These are phyloP conservation scores for Hemileccinum impolitum DNA, from an alignment of 768 basidiomycete species.

Conservation along the genomic window DNA sequence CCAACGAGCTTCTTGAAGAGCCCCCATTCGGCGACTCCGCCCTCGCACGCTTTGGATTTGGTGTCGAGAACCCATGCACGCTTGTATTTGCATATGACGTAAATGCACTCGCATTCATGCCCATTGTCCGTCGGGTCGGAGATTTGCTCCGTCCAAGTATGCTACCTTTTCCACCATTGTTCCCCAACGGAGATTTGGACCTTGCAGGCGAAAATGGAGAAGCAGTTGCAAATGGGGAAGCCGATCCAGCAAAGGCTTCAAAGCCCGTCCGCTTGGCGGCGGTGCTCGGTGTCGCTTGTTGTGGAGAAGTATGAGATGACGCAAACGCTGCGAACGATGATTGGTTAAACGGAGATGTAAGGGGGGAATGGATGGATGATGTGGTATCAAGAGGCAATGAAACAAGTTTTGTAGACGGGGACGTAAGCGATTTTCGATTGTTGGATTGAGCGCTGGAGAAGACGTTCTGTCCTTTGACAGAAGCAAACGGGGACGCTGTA, in stretches of 20 bases:
- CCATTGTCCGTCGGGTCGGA: slow-evolving; percentile 43
- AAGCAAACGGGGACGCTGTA: slow-evolving; percentile 67
- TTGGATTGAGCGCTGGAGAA: slow-evolving; percentile 29
- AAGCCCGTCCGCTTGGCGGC: slow-evolving; percentile 53
- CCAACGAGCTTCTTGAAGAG: slow-evolving; percentile 44
- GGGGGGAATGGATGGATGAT: slow-evolving; percentile 14
- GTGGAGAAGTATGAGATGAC: slow-evolving; percentile 14
- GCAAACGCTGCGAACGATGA: slow-evolving; percentile 21
- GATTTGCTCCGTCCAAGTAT: slow-evolving; percentile 47
- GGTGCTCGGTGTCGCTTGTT: slow-evolving; percentile 29
- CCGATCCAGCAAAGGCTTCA: slow-evolving; percentile 50
- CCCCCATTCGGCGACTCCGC: slow-evolving; percentile 46
- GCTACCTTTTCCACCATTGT: slow-evolving; percentile 18
- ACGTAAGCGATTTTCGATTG: slow-evolving; percentile 28
- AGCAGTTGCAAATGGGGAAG: slow-evolving; percentile 48
- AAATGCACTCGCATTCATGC: slow-evolving; percentile 51
- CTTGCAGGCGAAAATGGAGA: slow-evolving; percentile 33
- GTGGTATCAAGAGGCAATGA: slow-evolving; percentile 22
- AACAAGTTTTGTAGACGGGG: slow-evolving; percentile 21
- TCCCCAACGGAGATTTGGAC: slow-evolving; percentile 51
- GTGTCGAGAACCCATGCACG: slow-evolving; percentile 38
- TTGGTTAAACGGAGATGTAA: slow-evolving; percentile 22
- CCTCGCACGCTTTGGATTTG: slow-evolving; percentile 53
- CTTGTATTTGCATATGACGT: slow-evolving; percentile 54
- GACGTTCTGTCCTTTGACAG: slow-evolving; percentile 65